A percentile compares a stretch with the other conserved stretches of the same genome.
phyloP scores from a whole-genome alignment of 1,284 basidiomycete genomes.

The Schizophyllum commune region DNA sequence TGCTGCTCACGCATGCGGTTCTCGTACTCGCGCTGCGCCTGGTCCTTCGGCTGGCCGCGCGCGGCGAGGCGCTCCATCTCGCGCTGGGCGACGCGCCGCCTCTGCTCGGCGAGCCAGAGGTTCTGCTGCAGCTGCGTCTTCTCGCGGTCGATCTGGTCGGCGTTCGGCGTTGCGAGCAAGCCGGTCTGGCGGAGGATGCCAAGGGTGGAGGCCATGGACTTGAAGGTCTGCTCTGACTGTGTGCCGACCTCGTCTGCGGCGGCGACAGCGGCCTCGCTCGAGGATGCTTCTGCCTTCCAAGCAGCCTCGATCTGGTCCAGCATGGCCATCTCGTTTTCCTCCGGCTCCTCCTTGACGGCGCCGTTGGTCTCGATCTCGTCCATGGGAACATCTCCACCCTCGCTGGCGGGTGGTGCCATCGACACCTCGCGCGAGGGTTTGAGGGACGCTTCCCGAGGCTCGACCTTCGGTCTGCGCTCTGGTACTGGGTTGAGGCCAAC shows the following conservation, averaged over 20 bases:
- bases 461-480: slow-evolving; percentile 34
- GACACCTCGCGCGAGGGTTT: slow-evolving; percentile 43
- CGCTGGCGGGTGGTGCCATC: slow-evolving; percentile 32
- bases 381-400: slow-evolving; percentile 45
- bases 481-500: slow-evolving; percentile 60
- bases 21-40: slow-evolving; percentile 91
- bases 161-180: slow-evolving; percentile 60
- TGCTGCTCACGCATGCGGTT: slow-evolving; percentile 88
- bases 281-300: slow-evolving; percentile 52
- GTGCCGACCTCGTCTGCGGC: slow-evolving; percentile 46
- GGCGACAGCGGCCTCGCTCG: slow-evolving; percentile 23
- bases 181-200: slow-evolving; percentile 89
- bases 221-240: slow-evolving; percentile 65
- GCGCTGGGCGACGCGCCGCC: slow-evolving; percentile 66
- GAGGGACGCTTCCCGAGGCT: slow-evolving; percentile 35
- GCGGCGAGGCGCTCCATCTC: slow-evolving; percentile 73
- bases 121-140: slow-evolving; percentile 79
- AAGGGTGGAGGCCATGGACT: slow-evolving; percentile 79
- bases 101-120: slow-evolving; percentile 84
- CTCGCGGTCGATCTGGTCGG: slow-evolving; percentile 76
- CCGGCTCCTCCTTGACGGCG: slow-evolving; percentile 59
- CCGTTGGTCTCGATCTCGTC: slow-evolving; percentile 78
- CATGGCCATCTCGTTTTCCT: slow-evolving; percentile 64
- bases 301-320: slow-evolving; percentile 65
- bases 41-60: slow-evolving; percentile 83